Evolutionary conservation across 352 stramenopile species (phyloP).

Genomic region (Phytophthora pluvialis): DNA sequence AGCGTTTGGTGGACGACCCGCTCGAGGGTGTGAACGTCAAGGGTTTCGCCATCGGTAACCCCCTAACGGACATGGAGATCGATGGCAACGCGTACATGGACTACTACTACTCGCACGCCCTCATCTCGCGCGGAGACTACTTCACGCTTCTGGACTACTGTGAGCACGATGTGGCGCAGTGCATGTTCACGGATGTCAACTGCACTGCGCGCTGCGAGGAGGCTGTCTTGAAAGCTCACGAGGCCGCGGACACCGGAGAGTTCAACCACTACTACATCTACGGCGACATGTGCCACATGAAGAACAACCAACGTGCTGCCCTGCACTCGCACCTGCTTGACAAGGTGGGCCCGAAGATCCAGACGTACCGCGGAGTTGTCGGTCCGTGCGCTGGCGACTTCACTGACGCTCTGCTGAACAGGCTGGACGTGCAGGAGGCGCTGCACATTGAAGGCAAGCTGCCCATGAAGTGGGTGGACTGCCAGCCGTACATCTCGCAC

Average conservation of each 20-base stretch:
- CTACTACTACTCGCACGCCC: constrained; percentile 80
- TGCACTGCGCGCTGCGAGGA: constrained; percentile 52
- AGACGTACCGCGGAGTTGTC: constrained; percentile 57
- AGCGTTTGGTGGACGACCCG: constrained; percentile 62
- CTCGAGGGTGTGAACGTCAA: constrained; percentile 56
- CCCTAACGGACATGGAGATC: constrained; percentile 71
- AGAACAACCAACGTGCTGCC: constrained; percentile 52
- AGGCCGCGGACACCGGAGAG: constrained; percentile 42
- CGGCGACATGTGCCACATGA: constrained; percentile 66
- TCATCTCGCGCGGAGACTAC: constrained; percentile 74
- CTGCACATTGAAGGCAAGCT: constrained; percentile 57
- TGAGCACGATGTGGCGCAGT: constrained; percentile 57
- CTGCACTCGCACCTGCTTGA: constrained; percentile 45
- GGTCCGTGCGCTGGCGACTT: constrained; percentile 65
- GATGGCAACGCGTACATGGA: constrained; percentile 76
- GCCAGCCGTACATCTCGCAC: constrained; percentile 55
- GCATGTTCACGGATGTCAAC: constrained; percentile 65
- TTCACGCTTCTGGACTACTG: constrained; percentile 58
- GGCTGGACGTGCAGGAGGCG: constrained; percentile 54
- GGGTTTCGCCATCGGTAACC: constrained; percentile 80
- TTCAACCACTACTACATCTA: constrained; percentile 84
- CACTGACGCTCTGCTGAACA: constrained; percentile 58
- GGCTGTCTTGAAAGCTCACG: constrained; percentile 49
- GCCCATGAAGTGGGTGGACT: constrained; percentile 61
- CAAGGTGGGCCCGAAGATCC: constrained; percentile 33